Evolutionary conservation across 2,329 filamentous ascomycete species (phyloP).

Genomic region (Sclerotinia spermophila): DNA sequence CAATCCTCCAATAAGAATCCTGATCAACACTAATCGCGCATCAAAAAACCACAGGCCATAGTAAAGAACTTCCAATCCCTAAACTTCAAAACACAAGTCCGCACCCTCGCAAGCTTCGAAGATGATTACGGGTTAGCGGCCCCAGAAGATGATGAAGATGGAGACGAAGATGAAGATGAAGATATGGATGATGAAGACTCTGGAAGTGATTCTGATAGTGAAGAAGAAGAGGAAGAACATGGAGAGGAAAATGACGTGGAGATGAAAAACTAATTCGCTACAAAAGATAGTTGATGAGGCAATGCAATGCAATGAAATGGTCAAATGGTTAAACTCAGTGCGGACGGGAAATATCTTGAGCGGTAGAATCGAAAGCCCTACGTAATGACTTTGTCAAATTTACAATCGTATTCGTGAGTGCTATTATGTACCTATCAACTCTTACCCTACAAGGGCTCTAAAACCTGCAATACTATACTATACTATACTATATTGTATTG

Average conservation of each 20-base stretch:
- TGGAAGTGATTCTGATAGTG: conserved; percentile 26
- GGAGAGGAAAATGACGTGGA: conserved; percentile 11
- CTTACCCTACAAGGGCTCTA: too few relatives aligned
- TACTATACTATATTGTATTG: too few relatives aligned
- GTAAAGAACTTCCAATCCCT: conserved; percentile 68
- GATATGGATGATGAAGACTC: conserved; percentile 29
- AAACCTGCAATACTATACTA: too few relatives aligned
- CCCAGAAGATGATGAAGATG: conserved; percentile 49
- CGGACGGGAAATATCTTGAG: too few relatives aligned
- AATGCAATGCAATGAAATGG: neutral
- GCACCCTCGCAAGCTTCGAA: conserved; percentile 74
- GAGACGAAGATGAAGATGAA: conserved; percentile 42
- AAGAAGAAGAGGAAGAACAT: conserved; percentile 23
- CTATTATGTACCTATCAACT: too few relatives aligned
- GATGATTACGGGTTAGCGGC: conserved; percentile 81
- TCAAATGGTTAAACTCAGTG: too few relatives aligned
- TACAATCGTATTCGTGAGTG: too few relatives aligned
- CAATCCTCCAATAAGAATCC: neutral
- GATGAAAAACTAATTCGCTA: neutral
- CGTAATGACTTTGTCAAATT: too few relatives aligned
- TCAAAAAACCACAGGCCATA: conserved; percentile 55
- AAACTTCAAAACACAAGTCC: conserved; percentile 75
- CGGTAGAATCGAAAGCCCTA: too few relatives aligned
- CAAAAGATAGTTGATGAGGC: neutral
- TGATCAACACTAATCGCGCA: conserved; percentile 11